Evolutionary conservation across 306 rosid genomes (phyloP).

Genomic region (Begonia masoniana): DNA sequence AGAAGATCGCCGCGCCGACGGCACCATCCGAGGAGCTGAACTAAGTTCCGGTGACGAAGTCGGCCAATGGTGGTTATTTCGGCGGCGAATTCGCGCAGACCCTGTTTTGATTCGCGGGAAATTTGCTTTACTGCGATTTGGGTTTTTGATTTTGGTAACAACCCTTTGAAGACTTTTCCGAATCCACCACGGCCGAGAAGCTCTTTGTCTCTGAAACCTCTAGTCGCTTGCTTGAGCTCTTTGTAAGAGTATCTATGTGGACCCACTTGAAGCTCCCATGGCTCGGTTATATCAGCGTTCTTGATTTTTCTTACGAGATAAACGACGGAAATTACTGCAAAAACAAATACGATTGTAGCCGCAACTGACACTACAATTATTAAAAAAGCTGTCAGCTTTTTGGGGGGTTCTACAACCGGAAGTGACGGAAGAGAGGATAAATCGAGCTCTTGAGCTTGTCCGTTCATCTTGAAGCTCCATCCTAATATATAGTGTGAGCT

Average conservation of each 20-base stretch:
- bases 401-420: slow-evolving; percentile 34
- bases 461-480: slow-evolving; percentile 77
- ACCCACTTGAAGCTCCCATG: slow-evolving; percentile 80
- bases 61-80: slow-evolving; percentile 77
- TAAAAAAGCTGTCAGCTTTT: slow-evolving; percentile 31
- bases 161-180: slow-evolving; percentile 68
- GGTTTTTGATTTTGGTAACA: slow-evolving; percentile 39
- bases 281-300: slow-evolving; percentile 56
- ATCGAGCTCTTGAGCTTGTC: slow-evolving; percentile 39
- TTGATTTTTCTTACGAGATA: slow-evolving; percentile 33
- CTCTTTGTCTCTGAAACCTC: slow-evolving; percentile 48
- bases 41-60: slow-evolving; percentile 73
- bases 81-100: slow-evolving; percentile 57
- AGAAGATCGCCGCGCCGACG: slow-evolving; percentile 53
- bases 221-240: slow-evolving; percentile 70
- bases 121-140: slow-evolving; percentile 63
- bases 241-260: slow-evolving; percentile 72
- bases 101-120: slow-evolving; percentile 77
- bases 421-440: slow-evolving; percentile 46
- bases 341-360: slow-evolving; percentile 11
- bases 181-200: slow-evolving; percentile 71
- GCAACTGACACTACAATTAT: slow-evolving; percentile 24
- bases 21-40: slow-evolving; percentile 73
- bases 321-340: slow-evolving; percentile 17
- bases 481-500: slow-evolving; percentile 79